Conservation (phyloP, 768 basidiomycete species). For the Cystobasidium ongulense region DNA sequence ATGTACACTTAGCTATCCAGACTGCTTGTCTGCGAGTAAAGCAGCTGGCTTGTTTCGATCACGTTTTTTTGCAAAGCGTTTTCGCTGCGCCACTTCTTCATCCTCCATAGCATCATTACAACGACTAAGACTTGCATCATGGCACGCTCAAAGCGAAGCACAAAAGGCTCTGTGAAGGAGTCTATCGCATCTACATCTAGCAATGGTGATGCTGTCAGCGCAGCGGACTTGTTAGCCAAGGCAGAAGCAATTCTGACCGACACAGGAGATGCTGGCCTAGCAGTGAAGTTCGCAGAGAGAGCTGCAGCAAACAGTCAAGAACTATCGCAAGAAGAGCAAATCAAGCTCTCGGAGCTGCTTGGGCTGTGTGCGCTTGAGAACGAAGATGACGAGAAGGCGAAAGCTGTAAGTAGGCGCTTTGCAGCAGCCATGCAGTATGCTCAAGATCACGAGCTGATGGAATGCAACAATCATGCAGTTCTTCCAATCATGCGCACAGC, state of each 20-base stretch:
- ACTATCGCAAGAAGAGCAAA: conserved; percentile 5
- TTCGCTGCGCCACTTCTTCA: background rate
- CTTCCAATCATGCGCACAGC: background rate
- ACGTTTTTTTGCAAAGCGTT: background rate
- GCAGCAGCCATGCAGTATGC: background rate
- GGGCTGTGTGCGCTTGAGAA: conserved; percentile 40
- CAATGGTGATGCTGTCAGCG: background rate
- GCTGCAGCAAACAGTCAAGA: conserved; percentile 31
- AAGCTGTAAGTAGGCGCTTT: conserved; percentile 34
- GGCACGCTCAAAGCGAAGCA: conserved; percentile 4
- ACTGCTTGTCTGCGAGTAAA: no score
- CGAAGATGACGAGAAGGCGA: conserved; percentile 35
- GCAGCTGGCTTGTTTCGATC: background rate
- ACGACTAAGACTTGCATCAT: background rate
- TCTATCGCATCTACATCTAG: background rate
- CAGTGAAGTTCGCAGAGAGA: conserved; percentile 33
- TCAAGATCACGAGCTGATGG: background rate
- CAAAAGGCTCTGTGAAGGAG: background rate
- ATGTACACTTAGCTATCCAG: no score
- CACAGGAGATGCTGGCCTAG: conserved; percentile 33
- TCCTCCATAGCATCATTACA: background rate
- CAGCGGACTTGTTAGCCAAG: conserved; percentile 36
- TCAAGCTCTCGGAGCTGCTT: conserved; percentile 36
- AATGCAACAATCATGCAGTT: background rate
- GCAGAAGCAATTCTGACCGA: conserved; percentile 34